These are phyloP conservation scores for Cladosporium sp. DNA, from an alignment of 2,329 filamentous ascomycete species.

Conservation along the genomic window DNA sequence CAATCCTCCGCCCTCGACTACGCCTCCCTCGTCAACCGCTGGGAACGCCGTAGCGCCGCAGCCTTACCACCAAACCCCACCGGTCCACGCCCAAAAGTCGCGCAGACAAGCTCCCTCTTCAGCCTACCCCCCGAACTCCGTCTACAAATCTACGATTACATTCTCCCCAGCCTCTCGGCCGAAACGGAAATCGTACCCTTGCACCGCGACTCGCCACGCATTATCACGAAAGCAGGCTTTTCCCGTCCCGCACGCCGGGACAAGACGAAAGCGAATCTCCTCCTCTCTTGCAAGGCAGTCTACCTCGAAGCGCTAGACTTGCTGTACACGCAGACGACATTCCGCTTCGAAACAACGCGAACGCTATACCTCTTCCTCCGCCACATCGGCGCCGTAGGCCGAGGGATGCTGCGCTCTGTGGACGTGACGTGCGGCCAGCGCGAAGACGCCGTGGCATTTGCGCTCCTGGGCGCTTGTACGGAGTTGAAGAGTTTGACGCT, in stretches of 20 bases:
- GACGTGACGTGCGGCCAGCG: constrained; percentile 24
- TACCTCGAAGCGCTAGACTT: constrained; percentile 40
- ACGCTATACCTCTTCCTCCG: constrained; percentile 41
- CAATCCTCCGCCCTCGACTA: constrained; percentile 5
- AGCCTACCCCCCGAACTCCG: constrained; percentile 49
- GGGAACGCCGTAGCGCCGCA: constrained; percentile 15
- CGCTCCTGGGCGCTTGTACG: constrained; percentile 25
- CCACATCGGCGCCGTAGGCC: constrained; percentile 25
- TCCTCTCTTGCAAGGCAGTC: constrained; percentile 37
- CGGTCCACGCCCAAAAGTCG: neutral
- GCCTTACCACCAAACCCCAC: neutral
- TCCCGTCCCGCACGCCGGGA: constrained; percentile 28
- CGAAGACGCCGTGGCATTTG: constrained; percentile 29
- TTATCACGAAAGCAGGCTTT: constrained; percentile 22
- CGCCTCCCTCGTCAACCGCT: constrained; percentile 5
- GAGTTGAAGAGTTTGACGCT: constrained; percentile 23
- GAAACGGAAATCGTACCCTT: constrained; percentile 22
- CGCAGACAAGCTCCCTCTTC: constrained; percentile 1
- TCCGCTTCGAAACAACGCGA: constrained; percentile 41
- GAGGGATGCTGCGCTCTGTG: constrained; percentile 20
- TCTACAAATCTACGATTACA: constrained; percentile 44
- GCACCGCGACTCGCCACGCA: constrained; percentile 23
- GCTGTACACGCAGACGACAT: constrained; percentile 44
- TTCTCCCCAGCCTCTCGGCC: constrained; percentile 28
- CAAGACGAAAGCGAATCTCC: constrained; percentile 38